Base-by-base conservation (phyloP, 805 yeast genomes). In the Candida nitratophila region DNA sequence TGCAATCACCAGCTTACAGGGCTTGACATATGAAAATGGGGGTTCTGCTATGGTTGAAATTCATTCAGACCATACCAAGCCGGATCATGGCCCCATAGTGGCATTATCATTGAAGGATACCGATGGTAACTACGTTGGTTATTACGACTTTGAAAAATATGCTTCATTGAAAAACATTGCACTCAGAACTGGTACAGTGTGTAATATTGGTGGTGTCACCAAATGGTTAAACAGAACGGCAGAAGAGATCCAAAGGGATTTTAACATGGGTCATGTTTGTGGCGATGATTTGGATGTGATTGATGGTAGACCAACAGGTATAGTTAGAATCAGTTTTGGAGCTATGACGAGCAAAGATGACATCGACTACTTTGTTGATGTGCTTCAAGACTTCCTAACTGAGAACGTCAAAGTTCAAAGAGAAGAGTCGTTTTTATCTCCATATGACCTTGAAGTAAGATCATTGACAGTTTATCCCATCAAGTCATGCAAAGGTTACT, bases 181-280 rank as follows among this genome's bases (percentile, higher is more conserved):
- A 9, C 40, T 71, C 4, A 54, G 76, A 19, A 64, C 70, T 1
- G 76, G 76, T 3, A 65, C 73, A 0, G 50, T 70, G 15, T 71
- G 76, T 49, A 71, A 71, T 43, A 57, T 63, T 16, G 76, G 76
- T 2, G 69, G 68, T 1, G 59, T 65, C 15, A 49, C 57, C 10
- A 44, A 51, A n/a, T 58, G 53, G 44, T 37, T 64, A 1, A 52
- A 54, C 1, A 42, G 61, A 8, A 49, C 53, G 11, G 59, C 58
- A 20, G 53, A 53, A 16, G 59, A 60, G n/a, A 58, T 70, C 24
- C 44, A 50, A 6, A 31, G 41, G 6, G 64, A 63, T 43, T 57
- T 60, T 41, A n/a, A 39, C 0, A 40, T 46, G 14, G 75, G 75
- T 1, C 73, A 68, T 43, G 60, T 53, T 27, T 71, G 76, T 55